Conservation (phyloP, 805 yeast genomes). For the Cyberlindnera suaveolens region DNA sequence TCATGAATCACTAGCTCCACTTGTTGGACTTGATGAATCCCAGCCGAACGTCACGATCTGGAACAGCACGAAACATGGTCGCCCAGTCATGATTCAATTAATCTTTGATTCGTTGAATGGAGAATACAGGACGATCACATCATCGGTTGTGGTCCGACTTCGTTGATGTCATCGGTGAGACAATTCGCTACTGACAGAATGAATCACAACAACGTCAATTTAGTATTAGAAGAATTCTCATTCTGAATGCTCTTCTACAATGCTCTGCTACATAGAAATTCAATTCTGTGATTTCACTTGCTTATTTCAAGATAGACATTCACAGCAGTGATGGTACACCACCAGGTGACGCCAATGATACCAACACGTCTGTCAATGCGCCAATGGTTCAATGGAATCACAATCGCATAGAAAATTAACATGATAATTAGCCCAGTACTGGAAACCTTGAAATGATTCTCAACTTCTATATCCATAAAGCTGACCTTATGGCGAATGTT, state of each 20-base stretch:
- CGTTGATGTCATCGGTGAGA: slow-evolving; percentile 18
- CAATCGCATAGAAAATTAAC: slow-evolving; percentile 17
- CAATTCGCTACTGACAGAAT: slow-evolving; percentile 10
- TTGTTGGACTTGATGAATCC: not conserved
- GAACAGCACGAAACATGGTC: slow-evolving; percentile 14
- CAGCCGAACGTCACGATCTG: slow-evolving; percentile 9
- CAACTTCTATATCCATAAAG: slow-evolving; percentile 12
- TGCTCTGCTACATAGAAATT: too few relatives aligned
- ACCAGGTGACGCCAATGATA: slow-evolving; percentile 18
- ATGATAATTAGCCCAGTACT: slow-evolving; percentile 17
- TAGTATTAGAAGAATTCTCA: slow-evolving; percentile 19
- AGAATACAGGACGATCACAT: slow-evolving; percentile 7
- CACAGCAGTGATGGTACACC: slow-evolving; percentile 20
- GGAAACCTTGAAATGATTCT: slow-evolving; percentile 19
- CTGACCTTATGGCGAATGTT: slow-evolving; percentile 12
- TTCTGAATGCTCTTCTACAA: slow-evolving; percentile 5
- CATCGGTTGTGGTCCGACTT: slow-evolving; percentile 23
- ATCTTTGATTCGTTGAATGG: slow-evolving; percentile 7
- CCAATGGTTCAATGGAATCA: slow-evolving; percentile 21
- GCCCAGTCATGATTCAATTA: slow-evolving; percentile 16
- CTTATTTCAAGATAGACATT: slow-evolving; percentile 19
- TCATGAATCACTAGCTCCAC: slow-evolving; percentile 5
- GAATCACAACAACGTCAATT: slow-evolving; percentile 8
- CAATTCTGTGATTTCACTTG: not conserved
- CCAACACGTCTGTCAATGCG: slow-evolving; percentile 22